These are phyloP conservation scores for Globisporangium apiculatum DNA, from an alignment of 352 stramenopile species.

Conservation along the genomic window DNA sequence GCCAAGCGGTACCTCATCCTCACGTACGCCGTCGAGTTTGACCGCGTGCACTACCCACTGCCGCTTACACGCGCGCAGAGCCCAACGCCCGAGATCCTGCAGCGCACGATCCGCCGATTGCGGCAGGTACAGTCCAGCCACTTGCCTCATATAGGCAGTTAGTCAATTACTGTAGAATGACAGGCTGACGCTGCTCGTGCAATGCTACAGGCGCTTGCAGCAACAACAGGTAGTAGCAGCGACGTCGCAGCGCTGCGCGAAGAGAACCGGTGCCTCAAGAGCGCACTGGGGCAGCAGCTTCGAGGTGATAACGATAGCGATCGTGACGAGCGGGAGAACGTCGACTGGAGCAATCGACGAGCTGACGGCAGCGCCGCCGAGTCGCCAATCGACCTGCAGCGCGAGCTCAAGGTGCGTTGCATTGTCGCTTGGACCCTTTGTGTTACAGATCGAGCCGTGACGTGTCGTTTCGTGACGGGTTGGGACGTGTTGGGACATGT, in stretches of 20 bases:
- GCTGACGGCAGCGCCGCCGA: slow-evolving; percentile 1
- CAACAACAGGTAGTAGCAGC: slow-evolving; percentile 2
- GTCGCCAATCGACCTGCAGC: slow-evolving; percentile 32
- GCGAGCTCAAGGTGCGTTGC: slow-evolving; percentile 28
- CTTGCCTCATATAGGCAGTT: no score
- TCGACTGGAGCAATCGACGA: slow-evolving; percentile 6
- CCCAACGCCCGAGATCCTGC: slow-evolving; percentile 59
- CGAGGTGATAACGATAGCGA: slow-evolving; percentile 1
- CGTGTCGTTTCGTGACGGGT: background rate
- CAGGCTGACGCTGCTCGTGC: no score
- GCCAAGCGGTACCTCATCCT: slow-evolving; percentile 91
- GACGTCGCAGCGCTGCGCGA: slow-evolving; percentile 28
- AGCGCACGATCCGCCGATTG: slow-evolving; percentile 75
- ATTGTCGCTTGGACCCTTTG: background rate
- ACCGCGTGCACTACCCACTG: slow-evolving; percentile 92
- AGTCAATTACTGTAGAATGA: no score
- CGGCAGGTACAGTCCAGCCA: slow-evolving; percentile 19
- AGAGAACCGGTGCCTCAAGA: slow-evolving; percentile 63
- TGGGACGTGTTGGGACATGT: no score
- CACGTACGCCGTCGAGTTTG: slow-evolving; percentile 92
- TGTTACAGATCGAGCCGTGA: background rate
- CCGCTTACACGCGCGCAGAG: slow-evolving; percentile 68
- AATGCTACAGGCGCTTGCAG: background rate
- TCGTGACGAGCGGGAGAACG: slow-evolving; percentile 8
- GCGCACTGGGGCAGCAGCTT: slow-evolving; percentile 54